phyloP scores from a whole-genome alignment of 2,329 filamentous ascomycete genomes.

The Penicillium concentricum region DNA sequence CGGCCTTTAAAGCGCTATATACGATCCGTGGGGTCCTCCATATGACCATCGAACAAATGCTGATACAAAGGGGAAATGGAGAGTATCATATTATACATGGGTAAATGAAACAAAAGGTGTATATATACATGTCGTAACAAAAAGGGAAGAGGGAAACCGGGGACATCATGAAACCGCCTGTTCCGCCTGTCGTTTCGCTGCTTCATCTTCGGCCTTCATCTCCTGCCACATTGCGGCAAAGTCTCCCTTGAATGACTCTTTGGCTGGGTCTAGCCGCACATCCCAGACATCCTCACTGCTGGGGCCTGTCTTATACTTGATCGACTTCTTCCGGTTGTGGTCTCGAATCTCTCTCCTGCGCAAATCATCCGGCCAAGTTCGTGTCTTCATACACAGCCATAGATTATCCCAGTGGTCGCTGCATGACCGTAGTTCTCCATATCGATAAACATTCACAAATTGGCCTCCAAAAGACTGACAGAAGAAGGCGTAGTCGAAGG shows the following conservation, averaged over 20 bases:
- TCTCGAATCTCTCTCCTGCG: conserved; percentile 62
- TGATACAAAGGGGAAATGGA: background rate
- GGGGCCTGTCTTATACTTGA: conserved; percentile 64
- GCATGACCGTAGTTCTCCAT: conserved; percentile 74
- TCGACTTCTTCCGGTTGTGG: conserved; percentile 66
- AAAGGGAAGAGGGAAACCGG: background rate
- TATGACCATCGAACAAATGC: background rate
- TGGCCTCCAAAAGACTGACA: conserved; percentile 90
- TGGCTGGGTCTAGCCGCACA: conserved; percentile 63
- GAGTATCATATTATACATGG: conserved; percentile 8
- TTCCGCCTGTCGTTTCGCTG: conserved; percentile 22
- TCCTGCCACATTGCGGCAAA: conserved; percentile 44
- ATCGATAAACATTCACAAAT: conserved; percentile 87
- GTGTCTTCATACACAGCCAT: conserved; percentile 94
- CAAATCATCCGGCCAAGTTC: conserved; percentile 59
- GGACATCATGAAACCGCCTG: conserved; percentile 22
- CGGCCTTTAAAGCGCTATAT: background rate
- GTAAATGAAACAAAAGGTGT: background rate
- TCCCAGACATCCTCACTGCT: conserved; percentile 93
- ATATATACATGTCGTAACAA: conserved; percentile 17
- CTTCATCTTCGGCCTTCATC: conserved; percentile 45
- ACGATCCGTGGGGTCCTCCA: background rate
- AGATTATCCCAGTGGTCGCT: conserved; percentile 88
- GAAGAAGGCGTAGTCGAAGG: conserved; percentile 92
- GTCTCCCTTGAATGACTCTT: conserved; percentile 48